phyloP scores from a whole-genome alignment of 257 asterid species.

The Gentiana macrophylla region DNA sequence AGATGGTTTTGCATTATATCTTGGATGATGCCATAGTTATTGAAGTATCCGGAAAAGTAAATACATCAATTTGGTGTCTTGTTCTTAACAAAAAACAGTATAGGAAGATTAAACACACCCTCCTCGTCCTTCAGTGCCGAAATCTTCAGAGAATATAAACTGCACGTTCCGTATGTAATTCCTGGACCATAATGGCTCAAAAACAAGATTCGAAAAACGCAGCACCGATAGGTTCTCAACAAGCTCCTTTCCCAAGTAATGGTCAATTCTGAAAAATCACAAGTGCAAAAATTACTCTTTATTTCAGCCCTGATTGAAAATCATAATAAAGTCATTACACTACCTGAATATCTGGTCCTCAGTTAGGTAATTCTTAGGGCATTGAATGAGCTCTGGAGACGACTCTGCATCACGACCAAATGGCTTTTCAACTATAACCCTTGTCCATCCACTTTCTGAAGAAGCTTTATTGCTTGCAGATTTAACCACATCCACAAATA shows the following conservation, averaged over 20 bases:
- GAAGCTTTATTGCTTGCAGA: slow-evolving; percentile 72
- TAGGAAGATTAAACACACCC: slow-evolving; percentile 43
- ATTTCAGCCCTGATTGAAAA: slow-evolving; percentile 3
- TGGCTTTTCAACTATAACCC: slow-evolving; percentile 88
- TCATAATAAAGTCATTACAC: not conserved
- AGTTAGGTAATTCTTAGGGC: slow-evolving; percentile 50
- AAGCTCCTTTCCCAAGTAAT: slow-evolving; percentile 91
- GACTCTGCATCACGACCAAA: slow-evolving; percentile 86
- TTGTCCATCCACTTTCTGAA: slow-evolving; percentile 74
- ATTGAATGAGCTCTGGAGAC: slow-evolving; percentile 56
- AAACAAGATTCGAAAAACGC: slow-evolving; percentile 81
- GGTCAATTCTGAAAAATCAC: slow-evolving; percentile 59
- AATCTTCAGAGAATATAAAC: slow-evolving; percentile 88
- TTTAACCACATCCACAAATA: slow-evolving; percentile 74
- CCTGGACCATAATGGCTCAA: slow-evolving; percentile 96
- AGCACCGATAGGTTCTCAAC: slow-evolving; percentile 93
- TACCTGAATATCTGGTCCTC: slow-evolving; percentile 94
- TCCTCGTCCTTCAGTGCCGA: slow-evolving; percentile 94
- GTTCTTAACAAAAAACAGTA: slow-evolving; percentile 1
- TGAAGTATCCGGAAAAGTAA: slow-evolving; percentile 47
- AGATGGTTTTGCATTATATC: slow-evolving; percentile 93
- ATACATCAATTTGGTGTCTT: slow-evolving; percentile 1
- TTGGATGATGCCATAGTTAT: slow-evolving; percentile 75
- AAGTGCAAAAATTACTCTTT: slow-evolving; percentile 11
- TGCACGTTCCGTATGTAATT: slow-evolving; percentile 83